Conservation (phyloP, 2,329 filamentous ascomycete species). For the Cercospora nicotianae region DNA sequence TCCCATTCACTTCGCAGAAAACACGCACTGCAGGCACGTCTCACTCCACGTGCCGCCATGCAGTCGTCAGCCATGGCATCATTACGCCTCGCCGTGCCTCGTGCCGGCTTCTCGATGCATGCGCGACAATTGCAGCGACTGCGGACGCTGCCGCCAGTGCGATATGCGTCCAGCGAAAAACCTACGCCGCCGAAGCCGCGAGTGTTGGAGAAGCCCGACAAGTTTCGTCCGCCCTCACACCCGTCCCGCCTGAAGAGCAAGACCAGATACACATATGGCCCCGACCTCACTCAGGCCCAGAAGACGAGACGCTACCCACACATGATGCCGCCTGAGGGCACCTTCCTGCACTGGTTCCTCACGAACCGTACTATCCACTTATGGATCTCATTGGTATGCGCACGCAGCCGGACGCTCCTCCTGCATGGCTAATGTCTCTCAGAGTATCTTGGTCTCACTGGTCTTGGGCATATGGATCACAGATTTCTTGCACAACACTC, state of each 20-base stretch:
- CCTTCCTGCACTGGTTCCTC: conserved; percentile 81
- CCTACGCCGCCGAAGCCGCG: conserved; percentile 57
- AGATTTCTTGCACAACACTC: conserved; percentile 77
- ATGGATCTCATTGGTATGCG: conserved; percentile 73
- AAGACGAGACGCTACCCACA: conserved; percentile 76
- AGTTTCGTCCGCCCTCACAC: conserved; percentile 91
- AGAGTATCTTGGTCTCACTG: conserved; percentile 68
- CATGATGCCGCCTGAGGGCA: conserved; percentile 81
- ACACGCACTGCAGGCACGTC: neutral
- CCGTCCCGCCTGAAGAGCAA: conserved; percentile 64
- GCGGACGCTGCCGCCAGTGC: conserved; percentile 17
- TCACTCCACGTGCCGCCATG: neutral
- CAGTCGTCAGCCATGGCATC: conserved; percentile 10
- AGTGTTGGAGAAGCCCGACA: conserved; percentile 80
- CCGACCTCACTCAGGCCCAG: conserved; percentile 66
- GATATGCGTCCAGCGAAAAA: conserved; percentile 36
- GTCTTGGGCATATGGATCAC: conserved; percentile 71
- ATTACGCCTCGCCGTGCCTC: conserved; percentile 18
- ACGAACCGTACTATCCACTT: conserved; percentile 74
- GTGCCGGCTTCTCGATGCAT: conserved; percentile 31
- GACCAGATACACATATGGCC: conserved; percentile 70
- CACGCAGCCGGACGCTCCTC: neutral
- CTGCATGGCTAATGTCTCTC: conserved; percentile 3
- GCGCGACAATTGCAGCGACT: conserved; percentile 30
- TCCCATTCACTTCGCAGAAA: neutral